Evolutionary conservation across 1,284 basidiomycete genomes (phyloP).

Genomic region (Trichosporon asahii): DNA sequence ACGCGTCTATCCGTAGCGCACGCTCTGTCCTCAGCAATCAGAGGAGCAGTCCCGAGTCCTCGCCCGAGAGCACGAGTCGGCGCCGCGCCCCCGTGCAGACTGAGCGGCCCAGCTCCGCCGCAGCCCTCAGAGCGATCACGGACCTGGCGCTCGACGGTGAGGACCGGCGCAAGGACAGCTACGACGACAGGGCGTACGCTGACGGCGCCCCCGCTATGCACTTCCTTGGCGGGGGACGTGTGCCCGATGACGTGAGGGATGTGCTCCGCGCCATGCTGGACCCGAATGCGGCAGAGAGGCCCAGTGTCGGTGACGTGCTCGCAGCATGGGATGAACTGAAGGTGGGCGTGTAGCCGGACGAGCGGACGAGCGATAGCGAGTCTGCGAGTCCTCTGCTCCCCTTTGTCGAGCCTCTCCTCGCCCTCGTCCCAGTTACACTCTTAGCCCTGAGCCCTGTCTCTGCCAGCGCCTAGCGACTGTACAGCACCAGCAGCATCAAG

Average conservation of each 20-base stretch:
- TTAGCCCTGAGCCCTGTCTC: too few relatives aligned
- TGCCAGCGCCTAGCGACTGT: too few relatives aligned
- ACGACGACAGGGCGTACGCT: conserved; percentile 23
- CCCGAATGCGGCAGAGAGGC: conserved; percentile 31
- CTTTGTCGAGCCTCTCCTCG: too few relatives aligned
- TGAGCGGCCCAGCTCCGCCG: background rate
- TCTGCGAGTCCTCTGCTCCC: background rate
- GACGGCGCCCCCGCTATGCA: conserved; percentile 38
- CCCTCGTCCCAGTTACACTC: too few relatives aligned
- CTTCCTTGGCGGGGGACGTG: conserved; percentile 24
- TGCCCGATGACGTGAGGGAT: conserved; percentile 31
- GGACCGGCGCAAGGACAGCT: background rate
- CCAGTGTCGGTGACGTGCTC: conserved; percentile 37
- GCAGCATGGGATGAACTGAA: conserved; percentile 33
- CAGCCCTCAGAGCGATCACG: background rate
- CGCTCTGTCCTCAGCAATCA: background rate
- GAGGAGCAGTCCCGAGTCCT: background rate
- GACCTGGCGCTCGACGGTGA: background rate
- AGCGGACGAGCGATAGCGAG: background rate
- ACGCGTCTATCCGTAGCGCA: background rate
- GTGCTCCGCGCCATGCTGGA: conserved; percentile 42
- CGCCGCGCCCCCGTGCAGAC: background rate
- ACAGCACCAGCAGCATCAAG: too few relatives aligned
- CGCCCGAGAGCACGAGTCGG: conserved; percentile 5
- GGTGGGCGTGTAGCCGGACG: conserved; percentile 17